Conservation (phyloP, 768 basidiomycete species). For the Amanita pallidorosea region DNA sequence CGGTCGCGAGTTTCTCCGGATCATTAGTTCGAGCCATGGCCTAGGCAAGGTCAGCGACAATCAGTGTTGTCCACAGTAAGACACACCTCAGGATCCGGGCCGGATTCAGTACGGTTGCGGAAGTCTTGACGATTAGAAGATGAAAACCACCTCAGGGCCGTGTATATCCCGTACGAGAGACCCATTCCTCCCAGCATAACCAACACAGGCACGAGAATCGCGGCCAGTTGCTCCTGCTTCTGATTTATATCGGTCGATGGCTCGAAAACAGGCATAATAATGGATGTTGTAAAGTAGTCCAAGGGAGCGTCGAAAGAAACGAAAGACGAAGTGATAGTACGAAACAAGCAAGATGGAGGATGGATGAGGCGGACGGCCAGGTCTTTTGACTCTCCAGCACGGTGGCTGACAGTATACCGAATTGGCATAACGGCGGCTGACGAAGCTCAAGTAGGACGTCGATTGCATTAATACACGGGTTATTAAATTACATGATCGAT, state of each 20-base stretch:
- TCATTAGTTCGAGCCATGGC: background rate
- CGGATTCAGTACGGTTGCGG: too few species aligned
- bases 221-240: background rate
- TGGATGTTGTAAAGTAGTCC: background rate
- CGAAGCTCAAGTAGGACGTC: background rate
- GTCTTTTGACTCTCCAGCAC: background rate
- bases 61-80: background rate
- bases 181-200: conserved; percentile 3
- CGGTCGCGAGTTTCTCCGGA: background rate
- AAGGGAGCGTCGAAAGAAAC: background rate
- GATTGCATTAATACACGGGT: background rate
- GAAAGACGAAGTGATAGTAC: background rate
- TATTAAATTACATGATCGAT: background rate
- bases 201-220: background rate
- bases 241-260: background rate
- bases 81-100: conserved; percentile 1
- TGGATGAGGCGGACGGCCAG: background rate
- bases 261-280: conserved; percentile 2
- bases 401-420: background rate
- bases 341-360: background rate
- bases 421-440: background rate
- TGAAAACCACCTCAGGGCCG: conserved; percentile 1
- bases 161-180: conserved; percentile 4
- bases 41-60: background rate
- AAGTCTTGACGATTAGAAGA: background rate